Evolutionary conservation across 2,329 filamentous ascomycete species (phyloP).

Genomic region (Acephala macrosclerotiorum): DNA sequence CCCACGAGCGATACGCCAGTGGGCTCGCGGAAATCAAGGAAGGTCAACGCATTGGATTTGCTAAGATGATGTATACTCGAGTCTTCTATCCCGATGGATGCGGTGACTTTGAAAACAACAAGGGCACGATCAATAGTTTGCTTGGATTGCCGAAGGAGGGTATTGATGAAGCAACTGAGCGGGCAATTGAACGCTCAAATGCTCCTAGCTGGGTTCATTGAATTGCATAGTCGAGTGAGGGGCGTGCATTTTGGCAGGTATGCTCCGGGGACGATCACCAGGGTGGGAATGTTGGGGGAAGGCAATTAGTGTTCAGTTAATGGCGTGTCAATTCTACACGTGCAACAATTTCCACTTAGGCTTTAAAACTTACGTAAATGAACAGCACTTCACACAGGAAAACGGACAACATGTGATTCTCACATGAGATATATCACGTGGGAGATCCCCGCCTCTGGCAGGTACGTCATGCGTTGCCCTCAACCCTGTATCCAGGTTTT

Average conservation of each 20-base stretch:
- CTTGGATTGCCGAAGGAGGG: conserved; percentile 31
- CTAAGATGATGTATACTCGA: conserved; percentile 23
- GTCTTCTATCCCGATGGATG: conserved; percentile 29
- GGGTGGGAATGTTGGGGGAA: no score
- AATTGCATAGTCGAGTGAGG: not conserved
- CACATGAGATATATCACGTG: not conserved
- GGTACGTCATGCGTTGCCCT: not conserved
- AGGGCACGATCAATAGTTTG: conserved; percentile 26
- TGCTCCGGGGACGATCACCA: no score
- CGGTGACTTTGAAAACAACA: conserved; percentile 23
- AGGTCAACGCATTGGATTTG: conserved; percentile 27
- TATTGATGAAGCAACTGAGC: conserved; percentile 24
- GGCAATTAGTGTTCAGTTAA: no score
- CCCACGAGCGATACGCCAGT: conserved; percentile 20
- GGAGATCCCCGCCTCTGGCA: not conserved
- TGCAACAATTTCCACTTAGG: no score
- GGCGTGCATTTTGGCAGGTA: no score
- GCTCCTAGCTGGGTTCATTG: not conserved
- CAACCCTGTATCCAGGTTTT: not conserved
- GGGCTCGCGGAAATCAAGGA: conserved; percentile 25
- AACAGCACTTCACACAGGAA: no score
- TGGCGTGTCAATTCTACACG: no score
- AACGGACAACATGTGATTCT: no score
- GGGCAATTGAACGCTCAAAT: not conserved
- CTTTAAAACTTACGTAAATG: no score